Conservation (phyloP, 1,284 basidiomycete species). For the Athelia sp. region DNA sequence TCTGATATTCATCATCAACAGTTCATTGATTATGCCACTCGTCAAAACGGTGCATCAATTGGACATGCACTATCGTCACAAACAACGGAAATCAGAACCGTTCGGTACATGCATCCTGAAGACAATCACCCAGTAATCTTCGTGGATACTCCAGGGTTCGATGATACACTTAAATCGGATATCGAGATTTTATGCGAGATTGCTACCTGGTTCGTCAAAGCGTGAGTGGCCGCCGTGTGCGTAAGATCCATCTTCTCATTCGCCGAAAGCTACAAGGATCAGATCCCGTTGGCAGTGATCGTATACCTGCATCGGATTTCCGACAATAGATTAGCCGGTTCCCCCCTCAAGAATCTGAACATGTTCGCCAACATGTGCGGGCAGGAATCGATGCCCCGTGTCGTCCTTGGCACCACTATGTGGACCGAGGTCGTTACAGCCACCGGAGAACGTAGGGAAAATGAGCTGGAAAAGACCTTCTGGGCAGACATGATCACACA, state of each 20-base stretch:
- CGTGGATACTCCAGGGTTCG: neutral
- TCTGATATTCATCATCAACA: neutral
- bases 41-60: neutral
- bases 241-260: neutral
- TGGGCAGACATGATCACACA: conserved; percentile 1
- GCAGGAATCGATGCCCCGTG: neutral
- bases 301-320: neutral
- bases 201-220: neutral
- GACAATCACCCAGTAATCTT: neutral
- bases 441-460: neutral
- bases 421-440: neutral
- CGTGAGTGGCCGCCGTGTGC: neutral
- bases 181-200: neutral
- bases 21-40: conserved; percentile 1
- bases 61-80: neutral
- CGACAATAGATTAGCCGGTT: neutral
- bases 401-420: neutral
- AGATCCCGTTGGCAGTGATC: neutral
- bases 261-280: neutral
- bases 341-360: neutral
- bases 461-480: neutral
- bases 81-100: neutral
- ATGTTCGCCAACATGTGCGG: neutral
- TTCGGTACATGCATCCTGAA: neutral
- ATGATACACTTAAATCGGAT: neutral